Evolutionary conservation across 306 rosid species (phyloP).

Genomic region (Dicorynia guianensis): DNA sequence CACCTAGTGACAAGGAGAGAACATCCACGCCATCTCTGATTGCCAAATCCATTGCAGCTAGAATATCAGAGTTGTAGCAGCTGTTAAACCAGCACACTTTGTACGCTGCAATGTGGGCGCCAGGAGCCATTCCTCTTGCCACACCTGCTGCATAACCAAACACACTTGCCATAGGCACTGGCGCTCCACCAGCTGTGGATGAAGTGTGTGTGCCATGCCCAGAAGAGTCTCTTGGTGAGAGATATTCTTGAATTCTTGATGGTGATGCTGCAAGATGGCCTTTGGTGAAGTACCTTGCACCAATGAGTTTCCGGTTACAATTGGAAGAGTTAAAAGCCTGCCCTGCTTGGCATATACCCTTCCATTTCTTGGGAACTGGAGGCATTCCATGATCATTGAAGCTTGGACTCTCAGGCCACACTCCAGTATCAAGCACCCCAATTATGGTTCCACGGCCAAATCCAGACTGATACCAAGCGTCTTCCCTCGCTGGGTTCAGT

Average conservation of each 20-base stretch:
- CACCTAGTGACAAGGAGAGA: constrained; percentile 74
- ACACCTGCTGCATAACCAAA: constrained; percentile 67
- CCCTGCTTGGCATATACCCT: constrained; percentile 70
- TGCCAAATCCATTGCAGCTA: constrained; percentile 75
- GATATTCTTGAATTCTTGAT: constrained; percentile 49
- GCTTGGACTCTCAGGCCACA: constrained; percentile 82
- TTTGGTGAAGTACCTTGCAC: constrained; percentile 70
- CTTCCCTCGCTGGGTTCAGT: constrained; percentile 40
- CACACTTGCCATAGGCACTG: constrained; percentile 56
- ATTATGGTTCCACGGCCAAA: constrained; percentile 65
- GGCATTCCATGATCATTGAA: constrained; percentile 65
- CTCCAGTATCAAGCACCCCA: constrained; percentile 77
- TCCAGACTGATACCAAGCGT: constrained; percentile 56
- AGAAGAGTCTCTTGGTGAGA: constrained; percentile 65
- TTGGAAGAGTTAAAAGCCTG: constrained; percentile 57
- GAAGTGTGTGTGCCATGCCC: constrained; percentile 80
- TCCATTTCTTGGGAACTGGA: constrained; percentile 62
- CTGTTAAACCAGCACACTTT: constrained; percentile 77
- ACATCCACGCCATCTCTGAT: constrained; percentile 70
- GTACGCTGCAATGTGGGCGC: constrained; percentile 63
- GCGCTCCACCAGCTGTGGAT: constrained; percentile 67
- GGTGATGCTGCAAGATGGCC: constrained; percentile 63
- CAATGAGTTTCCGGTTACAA: constrained; percentile 69
- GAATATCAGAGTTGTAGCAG: constrained; percentile 73
- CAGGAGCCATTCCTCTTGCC: constrained; percentile 75